Evolutionary conservation across 2,329 filamentous ascomycete species (phyloP), one percentile per base, ranked within the genome.

Genomic region (Apiospora marii): DNA sequence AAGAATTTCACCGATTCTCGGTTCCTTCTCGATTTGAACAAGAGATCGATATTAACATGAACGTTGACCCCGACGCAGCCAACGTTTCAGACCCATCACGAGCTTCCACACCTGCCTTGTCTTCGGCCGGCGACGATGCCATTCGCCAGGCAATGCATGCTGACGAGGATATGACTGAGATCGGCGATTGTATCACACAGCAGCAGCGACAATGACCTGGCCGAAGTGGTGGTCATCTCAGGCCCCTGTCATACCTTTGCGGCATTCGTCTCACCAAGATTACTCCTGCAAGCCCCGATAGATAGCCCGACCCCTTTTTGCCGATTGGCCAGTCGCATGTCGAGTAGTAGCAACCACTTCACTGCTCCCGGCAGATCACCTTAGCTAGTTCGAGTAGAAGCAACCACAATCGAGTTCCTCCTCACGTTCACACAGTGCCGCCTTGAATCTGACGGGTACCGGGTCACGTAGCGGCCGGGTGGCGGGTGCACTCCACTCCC

Each of bases 251-350:
- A 58, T 58, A 58, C 51, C 51, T 34, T 58, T 34, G 27, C 30
- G 27, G 51, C 13, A 27, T 53, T 53, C 13, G 51, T 30, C 13
- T 27, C 24, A 53, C 24, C 24, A 14, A 53, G 24, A 53, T 53
- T 53, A 53, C 51, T 53, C 51, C 13, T 51, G n/a, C 13, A 51
- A 10, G 49, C 49, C 49, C 27, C 51, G 51, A 58, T 6, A n/a
- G n/a, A n/a, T 51, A 51, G n/a, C 49, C 49, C 49, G 49, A 51
- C 51, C 27, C 51, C 27, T 58, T 58, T 27, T 58, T 58, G 27
- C 51, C 51, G 51, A 30, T 58, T 58, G 27, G 27, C 27, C 27
- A 30, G 27, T 58, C 5, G 27, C 27, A 58, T 30, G 14, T 19
- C 12, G 27, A 58, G 27, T 58, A 34, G 27, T 34, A 58, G 51